These are phyloP conservation scores for Backusella luteola DNA, from an alignment of 192 early-diverging fungal genomes.

Conservation along the genomic window DNA sequence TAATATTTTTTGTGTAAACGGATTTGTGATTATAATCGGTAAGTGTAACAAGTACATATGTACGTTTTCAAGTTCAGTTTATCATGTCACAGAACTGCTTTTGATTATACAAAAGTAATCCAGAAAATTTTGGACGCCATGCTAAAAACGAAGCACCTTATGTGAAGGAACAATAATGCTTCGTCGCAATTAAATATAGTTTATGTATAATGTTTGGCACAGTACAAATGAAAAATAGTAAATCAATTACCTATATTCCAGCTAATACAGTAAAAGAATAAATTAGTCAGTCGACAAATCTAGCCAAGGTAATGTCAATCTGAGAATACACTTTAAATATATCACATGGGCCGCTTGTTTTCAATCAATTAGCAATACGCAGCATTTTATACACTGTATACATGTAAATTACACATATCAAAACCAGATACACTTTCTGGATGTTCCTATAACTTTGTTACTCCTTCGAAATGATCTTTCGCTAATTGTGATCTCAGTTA, in stretches of 20 bases:
- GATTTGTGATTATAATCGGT: not conserved
- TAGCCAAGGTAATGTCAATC: not conserved
- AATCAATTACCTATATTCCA: not conserved
- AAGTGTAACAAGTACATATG: not conserved
- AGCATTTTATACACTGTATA: not conserved
- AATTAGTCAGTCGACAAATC: not conserved
- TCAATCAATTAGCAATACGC: too few relatives aligned
- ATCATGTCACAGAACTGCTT: not conserved
- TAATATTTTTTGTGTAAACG: not conserved
- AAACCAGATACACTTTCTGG: not conserved
- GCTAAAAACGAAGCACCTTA: not conserved
- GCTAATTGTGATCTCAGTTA: not conserved
- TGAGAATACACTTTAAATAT: not conserved
- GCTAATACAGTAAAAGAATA: not conserved
- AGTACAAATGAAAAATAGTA: not conserved
- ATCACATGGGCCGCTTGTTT: not conserved
- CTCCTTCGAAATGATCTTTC: not conserved
- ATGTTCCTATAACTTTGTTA: not conserved
- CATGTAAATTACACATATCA: not conserved
- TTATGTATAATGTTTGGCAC: not conserved
- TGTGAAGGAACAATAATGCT: not conserved
- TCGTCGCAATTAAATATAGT: not conserved
- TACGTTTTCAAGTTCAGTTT: not conserved
- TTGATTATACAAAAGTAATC: not conserved
- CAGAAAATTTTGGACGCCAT: not conserved